These are phyloP conservation scores for Wickerhamiella bombiphila DNA, from an alignment of 805 yeast species.

Conservation along the genomic window DNA sequence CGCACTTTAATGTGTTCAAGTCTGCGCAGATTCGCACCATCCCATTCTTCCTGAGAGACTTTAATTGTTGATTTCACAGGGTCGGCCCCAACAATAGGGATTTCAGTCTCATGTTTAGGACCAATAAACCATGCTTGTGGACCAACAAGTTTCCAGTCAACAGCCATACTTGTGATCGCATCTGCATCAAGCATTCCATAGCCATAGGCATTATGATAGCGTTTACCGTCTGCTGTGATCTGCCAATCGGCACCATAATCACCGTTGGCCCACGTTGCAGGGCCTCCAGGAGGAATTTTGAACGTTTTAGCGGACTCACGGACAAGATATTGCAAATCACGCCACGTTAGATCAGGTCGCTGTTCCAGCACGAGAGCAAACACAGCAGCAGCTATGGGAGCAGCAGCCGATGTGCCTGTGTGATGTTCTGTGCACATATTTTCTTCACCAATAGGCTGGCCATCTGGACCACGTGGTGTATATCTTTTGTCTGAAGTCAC, in stretches of 20 bases:
- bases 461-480: slow-evolving; percentile 5
- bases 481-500: slow-evolving; percentile 45
- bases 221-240: slow-evolving; percentile 46
- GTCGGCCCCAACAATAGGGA: slow-evolving; percentile 17
- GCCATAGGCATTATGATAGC: slow-evolving; percentile 77
- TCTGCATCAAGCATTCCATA: slow-evolving; percentile 85
- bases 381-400: slow-evolving; percentile 96
- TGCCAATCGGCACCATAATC: slow-evolving; percentile 45
- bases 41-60: slow-evolving; percentile 36
- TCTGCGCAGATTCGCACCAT: slow-evolving; percentile 45
- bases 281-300: slow-evolving; percentile 26
- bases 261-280: slow-evolving; percentile 1
- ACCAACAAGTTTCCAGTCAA: slow-evolving; percentile 67
- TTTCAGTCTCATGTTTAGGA: slow-evolving; percentile 21
- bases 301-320: slow-evolving; percentile 58
- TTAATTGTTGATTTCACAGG: slow-evolving; percentile 24
- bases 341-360: slow-evolving; percentile 84
- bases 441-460: slow-evolving; percentile 6
- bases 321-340: slow-evolving; percentile 81
- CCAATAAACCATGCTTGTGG: slow-evolving; percentile 72
- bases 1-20: slow-evolving; percentile 79
- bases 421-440: slow-evolving; percentile 52
- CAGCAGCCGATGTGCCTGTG: slow-evolving; percentile 98
- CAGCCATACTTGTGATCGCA: slow-evolving; percentile 54
- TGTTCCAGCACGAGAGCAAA: slow-evolving; percentile 69